phyloP scores from a whole-genome alignment of 345 rosid genomes.

The Brassica cretica region DNA sequence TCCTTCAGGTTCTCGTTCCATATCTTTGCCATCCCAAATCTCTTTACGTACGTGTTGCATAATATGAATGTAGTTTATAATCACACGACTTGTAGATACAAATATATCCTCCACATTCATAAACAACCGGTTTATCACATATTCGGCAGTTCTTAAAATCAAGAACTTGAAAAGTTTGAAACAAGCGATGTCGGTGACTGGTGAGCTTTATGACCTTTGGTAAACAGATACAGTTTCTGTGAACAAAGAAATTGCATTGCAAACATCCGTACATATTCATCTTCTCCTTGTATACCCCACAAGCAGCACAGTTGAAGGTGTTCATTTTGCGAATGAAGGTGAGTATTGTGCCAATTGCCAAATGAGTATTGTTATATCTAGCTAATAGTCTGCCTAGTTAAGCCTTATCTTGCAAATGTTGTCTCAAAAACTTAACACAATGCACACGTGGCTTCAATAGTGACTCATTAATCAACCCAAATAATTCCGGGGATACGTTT shows the following conservation, averaged over 20 bases:
- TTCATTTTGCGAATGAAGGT: background rate
- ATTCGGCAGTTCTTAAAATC: background rate
- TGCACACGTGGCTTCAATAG: slow-evolving; percentile 36
- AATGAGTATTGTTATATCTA: slow-evolving; percentile 7
- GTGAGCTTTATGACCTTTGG: slow-evolving; percentile 8
- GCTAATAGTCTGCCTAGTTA: slow-evolving; percentile 31
- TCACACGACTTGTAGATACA: background rate
- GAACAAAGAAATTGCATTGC: background rate
- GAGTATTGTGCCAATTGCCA: slow-evolving; percentile 23
- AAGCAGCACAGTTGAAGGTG: background rate
- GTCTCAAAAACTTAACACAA: slow-evolving; percentile 41
- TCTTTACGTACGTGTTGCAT: background rate
- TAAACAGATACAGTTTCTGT: background rate
- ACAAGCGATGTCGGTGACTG: background rate
- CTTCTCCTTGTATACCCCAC: background rate
- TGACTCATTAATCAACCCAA: slow-evolving; percentile 28
- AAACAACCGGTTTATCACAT: background rate
- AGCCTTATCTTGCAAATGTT: slow-evolving; percentile 33
- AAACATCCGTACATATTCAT: slow-evolving; percentile 1
- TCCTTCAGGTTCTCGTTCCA: background rate
- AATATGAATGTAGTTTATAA: slow-evolving; percentile 1
- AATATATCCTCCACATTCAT: slow-evolving; percentile 1
- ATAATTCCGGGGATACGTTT: slow-evolving; percentile 22
- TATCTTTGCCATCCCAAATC: slow-evolving; percentile 17
- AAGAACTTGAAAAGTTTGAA: background rate